Percentiles rank a stretch among this genome's conserved stretches.
phyloP scores from a whole-genome alignment of 192 early-diverging fungal genomes.

The Helicostylum pulchrum region DNA sequence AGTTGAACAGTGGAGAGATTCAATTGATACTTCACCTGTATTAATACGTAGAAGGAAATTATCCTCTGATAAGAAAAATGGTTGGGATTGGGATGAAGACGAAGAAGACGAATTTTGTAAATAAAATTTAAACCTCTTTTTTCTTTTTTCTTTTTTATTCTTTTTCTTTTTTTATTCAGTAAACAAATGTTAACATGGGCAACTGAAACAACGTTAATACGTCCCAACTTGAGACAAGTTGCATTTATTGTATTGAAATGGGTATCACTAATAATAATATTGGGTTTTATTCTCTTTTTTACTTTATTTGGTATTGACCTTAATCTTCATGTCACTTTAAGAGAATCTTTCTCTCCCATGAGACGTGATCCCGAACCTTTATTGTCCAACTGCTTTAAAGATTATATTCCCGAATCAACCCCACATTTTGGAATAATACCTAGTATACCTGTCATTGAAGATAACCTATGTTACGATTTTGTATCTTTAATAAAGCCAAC shows the following conservation, averaged over 20 bases:
- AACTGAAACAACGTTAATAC: not conserved
- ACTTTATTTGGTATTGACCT: conserved; percentile 7
- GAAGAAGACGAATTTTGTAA: not conserved
- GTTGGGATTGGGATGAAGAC: conserved; percentile 17
- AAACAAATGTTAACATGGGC: no score
- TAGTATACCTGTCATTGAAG: conserved; percentile 4
- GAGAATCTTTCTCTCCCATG: not conserved
- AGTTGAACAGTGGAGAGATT: not conserved
- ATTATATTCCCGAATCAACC: not conserved
- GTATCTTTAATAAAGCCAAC: conserved; percentile 2
- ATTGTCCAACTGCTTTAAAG: not conserved
- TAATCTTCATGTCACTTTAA: conserved; percentile 7
- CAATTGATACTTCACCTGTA: not conserved
- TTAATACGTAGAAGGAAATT: conserved; percentile 7
- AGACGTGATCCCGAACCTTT: not conserved
- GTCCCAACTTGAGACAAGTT: conserved; percentile 5
- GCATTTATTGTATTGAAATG: not conserved
- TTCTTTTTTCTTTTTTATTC: no score
- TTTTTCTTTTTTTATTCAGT: no score
- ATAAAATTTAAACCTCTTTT: no score
- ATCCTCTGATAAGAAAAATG: not conserved
- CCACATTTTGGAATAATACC: conserved; percentile 2
- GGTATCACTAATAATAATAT: not conserved
- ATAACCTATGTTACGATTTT: conserved; percentile 2
- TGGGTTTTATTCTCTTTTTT: conserved; percentile 4